Base-by-base conservation (phyloP, 2,329 filamentous ascomycete species). In the Aspergillus viridinutans region DNA sequence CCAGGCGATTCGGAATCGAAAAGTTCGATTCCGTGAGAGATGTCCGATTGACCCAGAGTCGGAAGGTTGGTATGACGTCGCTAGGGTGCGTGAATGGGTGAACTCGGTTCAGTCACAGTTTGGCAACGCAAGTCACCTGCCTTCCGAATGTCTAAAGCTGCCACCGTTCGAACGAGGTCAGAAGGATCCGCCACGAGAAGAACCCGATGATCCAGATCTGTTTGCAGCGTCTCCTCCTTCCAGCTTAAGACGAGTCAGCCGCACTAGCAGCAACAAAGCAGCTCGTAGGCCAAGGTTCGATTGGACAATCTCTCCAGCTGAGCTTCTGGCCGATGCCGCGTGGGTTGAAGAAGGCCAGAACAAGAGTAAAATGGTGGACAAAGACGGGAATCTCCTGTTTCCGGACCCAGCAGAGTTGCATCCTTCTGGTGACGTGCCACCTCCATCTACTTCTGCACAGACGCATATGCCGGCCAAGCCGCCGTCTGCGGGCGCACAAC, bases 1-100 rank as follows among this genome's bases (percentile, higher is more conserved):
- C 25, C 94, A 97, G 72, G 91, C 91, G 65, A 89, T 97, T 55
- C 87, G 94, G 21, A 97, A 99, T 69, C 84, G 93, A 50, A 93
- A 92, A 70, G 84, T 94, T 12, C 83, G 94, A 60, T 88, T 88
- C 26, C 84, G 92, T 17, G 90, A 95, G 74, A 84, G 90, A 43
- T 87, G 84, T 62, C 76, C 83, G 0, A 87, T 96, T 35, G 85
- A 94, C 66, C 86, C 89, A 17, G 86, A 90, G 60, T 80, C 81
- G 1, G 87, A 90, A 63, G 90, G 90, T 1, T 97, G 95, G 78
- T 81, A 84, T 42, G 87, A 97, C 71, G 78, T 90, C 1, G 79
- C 83, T 3, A 83, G 80, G 49, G 90, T 96, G 7, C 84, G 83
- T 52, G 78, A 81, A 32, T 97, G 92, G 92, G 83, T 97, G 1